phyloP scores from a whole-genome alignment of 495 filamentous ascomycete species.

The Opeltia flavorubescens region DNA sequence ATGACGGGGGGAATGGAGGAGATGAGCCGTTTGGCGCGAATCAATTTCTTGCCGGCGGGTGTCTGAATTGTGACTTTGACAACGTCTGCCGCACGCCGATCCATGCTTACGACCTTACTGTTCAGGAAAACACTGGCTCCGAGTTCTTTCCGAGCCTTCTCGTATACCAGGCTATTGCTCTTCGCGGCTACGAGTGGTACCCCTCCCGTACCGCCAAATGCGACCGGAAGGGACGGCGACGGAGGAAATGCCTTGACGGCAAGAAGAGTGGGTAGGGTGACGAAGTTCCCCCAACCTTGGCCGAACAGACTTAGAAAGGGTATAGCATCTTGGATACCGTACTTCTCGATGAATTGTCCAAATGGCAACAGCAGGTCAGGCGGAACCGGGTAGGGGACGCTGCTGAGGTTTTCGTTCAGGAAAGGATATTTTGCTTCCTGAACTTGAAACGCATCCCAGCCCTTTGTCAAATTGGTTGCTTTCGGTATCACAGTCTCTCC shows the following conservation, averaged over 20 bases:
- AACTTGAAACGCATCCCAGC: not conserved
- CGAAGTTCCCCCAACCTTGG: constrained; percentile 26
- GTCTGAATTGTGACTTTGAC: constrained; percentile 24
- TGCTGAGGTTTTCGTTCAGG: not conserved
- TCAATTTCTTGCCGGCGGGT: constrained; percentile 23
- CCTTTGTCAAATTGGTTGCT: not conserved
- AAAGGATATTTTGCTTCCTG: constrained; percentile 4
- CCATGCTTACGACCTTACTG: constrained; percentile 11
- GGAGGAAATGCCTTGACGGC: constrained; percentile 26
- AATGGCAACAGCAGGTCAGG: constrained; percentile 32
- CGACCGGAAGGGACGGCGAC: constrained; percentile 18
- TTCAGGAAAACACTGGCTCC: constrained; percentile 19
- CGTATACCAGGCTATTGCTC: constrained; percentile 27
- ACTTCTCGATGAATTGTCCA: constrained; percentile 28
- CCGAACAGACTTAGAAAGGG: constrained; percentile 19
- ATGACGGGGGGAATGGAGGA: constrained; percentile 22
- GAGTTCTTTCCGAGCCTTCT: constrained; percentile 18
- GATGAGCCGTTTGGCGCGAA: constrained; percentile 30
- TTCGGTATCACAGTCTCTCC: constrained; percentile 19
- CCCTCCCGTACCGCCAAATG: not conserved
- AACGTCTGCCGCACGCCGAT: constrained; percentile 12
- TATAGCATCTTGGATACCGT: constrained; percentile 26
- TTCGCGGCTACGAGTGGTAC: constrained; percentile 14
- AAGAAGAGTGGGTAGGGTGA: constrained; percentile 26
- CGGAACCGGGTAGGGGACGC: constrained; percentile 18